A percentile compares a stretch with the other conserved stretches of the same genome.
These are phyloP conservation scores for Orbilia quercus DNA, from an alignment of 2,329 filamentous ascomycete species.

Conservation along the genomic window DNA sequence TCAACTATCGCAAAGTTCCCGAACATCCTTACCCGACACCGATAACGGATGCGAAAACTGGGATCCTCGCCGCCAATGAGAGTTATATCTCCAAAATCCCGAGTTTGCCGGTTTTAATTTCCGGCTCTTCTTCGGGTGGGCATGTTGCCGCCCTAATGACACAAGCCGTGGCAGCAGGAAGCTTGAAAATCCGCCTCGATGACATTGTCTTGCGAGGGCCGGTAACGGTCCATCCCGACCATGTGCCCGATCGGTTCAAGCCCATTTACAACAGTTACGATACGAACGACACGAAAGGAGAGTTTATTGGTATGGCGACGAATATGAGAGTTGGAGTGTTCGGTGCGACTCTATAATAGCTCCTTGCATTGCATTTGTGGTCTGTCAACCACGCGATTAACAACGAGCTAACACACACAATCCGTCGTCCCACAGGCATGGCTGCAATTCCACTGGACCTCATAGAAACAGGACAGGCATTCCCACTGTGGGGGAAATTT, in stretches of 20 bases:
- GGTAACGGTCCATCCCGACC: conserved; percentile 53
- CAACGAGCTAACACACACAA: conserved; percentile 28
- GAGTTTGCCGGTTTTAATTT: conserved; percentile 45
- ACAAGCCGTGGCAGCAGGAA: conserved; percentile 42
- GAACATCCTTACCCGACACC: conserved; percentile 53
- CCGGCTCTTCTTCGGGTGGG: conserved; percentile 53
- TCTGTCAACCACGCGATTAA: conserved; percentile 47
- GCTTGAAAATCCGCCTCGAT: conserved; percentile 41
- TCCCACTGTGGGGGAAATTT: conserved; percentile 52
- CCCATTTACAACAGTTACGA: conserved; percentile 35
- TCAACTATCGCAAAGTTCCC: conserved; percentile 56
- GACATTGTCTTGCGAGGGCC: conserved; percentile 37
- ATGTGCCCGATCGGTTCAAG: conserved; percentile 50
- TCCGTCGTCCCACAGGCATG: conserved; percentile 40
- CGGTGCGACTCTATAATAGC: conserved; percentile 36
- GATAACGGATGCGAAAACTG: conserved; percentile 52
- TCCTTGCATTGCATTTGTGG: conserved; percentile 6
- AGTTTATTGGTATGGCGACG: conserved; percentile 48
- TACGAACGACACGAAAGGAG: conserved; percentile 40
- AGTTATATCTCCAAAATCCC: conserved; percentile 44
- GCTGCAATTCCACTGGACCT: conserved; percentile 33
- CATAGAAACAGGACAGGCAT: conserved; percentile 41
- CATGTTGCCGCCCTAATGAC: conserved; percentile 43
- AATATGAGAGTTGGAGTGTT: conserved; percentile 54
- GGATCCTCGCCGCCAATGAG: conserved; percentile 31